These are phyloP conservation scores for Xylariaceae sp. DNA, from an alignment of 2,329 filamentous ascomycete species.

Conservation along the genomic window DNA sequence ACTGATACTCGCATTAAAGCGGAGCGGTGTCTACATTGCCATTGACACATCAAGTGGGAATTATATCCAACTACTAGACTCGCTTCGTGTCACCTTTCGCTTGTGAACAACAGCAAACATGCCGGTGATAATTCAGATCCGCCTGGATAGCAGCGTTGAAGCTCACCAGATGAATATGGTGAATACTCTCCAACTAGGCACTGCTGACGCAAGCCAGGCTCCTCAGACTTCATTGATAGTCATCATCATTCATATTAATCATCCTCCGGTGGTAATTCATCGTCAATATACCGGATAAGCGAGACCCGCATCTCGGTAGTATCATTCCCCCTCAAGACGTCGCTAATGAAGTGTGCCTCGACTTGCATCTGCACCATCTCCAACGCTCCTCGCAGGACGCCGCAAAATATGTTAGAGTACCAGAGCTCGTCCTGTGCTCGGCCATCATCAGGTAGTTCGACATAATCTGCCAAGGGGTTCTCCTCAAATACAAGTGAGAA, in stretches of 20 bases:
- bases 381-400: conserved; percentile 85
- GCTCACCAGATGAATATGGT: no score
- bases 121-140: no score
- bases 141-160: no score
- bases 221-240: background rate
- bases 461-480: conserved; percentile 95
- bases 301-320: conserved; percentile 97
- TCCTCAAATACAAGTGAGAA: conserved; percentile 97
- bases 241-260: conserved; percentile 61
- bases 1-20: no score
- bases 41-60: no score
- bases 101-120: no score
- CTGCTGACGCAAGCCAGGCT: no score
- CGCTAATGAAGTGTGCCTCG: conserved; percentile 94
- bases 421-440: conserved; percentile 95
- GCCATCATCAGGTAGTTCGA: conserved; percentile 95
- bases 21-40: no score
- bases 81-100: no score
- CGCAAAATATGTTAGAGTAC: conserved; percentile 98
- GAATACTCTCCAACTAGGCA: no score
- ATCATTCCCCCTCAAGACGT: conserved; percentile 90
- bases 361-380: conserved; percentile 99
- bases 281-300: conserved; percentile 91
- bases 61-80: no score
- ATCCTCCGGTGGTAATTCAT: conserved; percentile 95